Evolutionary conservation across 306 rosid genomes (phyloP).

Genomic region (Cucurbita pepo): DNA sequence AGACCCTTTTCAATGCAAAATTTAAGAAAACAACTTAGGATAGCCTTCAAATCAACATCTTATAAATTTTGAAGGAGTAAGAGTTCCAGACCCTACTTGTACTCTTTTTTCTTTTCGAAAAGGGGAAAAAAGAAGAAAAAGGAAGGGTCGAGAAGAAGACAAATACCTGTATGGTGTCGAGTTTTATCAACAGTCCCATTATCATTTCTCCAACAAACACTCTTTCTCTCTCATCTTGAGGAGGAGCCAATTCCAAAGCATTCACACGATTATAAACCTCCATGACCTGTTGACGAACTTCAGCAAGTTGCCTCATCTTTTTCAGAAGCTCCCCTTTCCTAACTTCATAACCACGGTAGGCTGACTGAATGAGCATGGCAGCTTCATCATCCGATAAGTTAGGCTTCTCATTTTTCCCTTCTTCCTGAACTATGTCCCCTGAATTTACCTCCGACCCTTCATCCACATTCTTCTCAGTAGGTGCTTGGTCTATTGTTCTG

Average conservation of each 20-base stretch:
- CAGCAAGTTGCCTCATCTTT: conserved; percentile 54
- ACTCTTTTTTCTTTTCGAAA: neutral
- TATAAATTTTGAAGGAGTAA: neutral
- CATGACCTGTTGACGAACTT: conserved; percentile 24
- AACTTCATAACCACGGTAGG: conserved; percentile 42
- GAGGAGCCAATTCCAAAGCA: conserved; percentile 24
- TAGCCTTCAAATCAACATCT: neutral
- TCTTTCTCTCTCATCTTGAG: conserved; percentile 27
- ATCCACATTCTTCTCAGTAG: conserved; percentile 4
- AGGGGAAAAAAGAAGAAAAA: neutral
- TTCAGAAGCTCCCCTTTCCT: conserved; percentile 59
- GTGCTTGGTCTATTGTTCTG: neutral
- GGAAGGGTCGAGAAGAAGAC: neutral
- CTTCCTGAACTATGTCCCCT: neutral
- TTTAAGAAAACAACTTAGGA: neutral
- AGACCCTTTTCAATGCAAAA: conserved; percentile 34
- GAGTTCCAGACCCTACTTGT: neutral
- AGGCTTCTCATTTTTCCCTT: neutral
- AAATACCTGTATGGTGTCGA: conserved; percentile 72
- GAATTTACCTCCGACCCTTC: neutral
- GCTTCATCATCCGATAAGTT: conserved; percentile 37
- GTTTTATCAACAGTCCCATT: conserved; percentile 52
- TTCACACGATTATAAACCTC: conserved; percentile 22
- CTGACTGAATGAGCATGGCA: conserved; percentile 52
- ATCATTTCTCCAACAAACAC: conserved; percentile 48